Evolutionary conservation across 306 rosid species (phyloP), one percentile per base, ranked within the genome.

Genomic region (Leucaena leucocephala): DNA sequence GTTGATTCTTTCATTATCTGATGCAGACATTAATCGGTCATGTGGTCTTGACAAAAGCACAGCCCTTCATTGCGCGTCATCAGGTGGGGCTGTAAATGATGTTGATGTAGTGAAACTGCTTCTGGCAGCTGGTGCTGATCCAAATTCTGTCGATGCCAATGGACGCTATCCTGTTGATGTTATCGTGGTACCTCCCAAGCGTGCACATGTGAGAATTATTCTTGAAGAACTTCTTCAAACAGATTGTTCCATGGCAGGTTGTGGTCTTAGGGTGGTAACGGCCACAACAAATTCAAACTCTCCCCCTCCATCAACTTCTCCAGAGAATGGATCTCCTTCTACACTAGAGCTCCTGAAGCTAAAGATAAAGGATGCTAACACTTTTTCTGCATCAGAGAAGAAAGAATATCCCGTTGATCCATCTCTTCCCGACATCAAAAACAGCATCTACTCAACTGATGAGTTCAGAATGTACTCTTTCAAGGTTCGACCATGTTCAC

Each of bases 401-500:
- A 94, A 90, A 85, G 98, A 91, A 76, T 94, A 94, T 68, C 98
- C 96, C 15, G 84, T 90, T 74, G 98, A 94, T 69, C 97, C 96
- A 17, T 94, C 97, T 66, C 96, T 94, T 62, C 98, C 98, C 2
- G 98, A 94, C 82, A 94, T 94, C 66, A 94, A 94, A 85, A 94
- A 94, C 86, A 90, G 97, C 82, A 94, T 94, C 64, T 94, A 94
- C 66, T 89, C 98, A 33, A 90, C 97, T n/a, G 97, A 94, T 83
- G 98, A 94, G 74, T 94, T 94, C 59, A 82, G 98, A 22, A 94
- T 94, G 98, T 91, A 90, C 80, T 94, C 98, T 3, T 94, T 94
- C 89, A 94, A 94, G 91, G 96, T 94, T n/a, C 87, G 97, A 10
- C 97, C 97, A 63, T 94, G 98, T 82, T 94, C 97, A 0, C 94